A percentile compares a stretch with the other conserved stretches of the same genome.
Evolutionary conservation across 2,329 filamentous ascomycete genomes (phyloP).

Genomic region (Fusarium buxicola): DNA sequence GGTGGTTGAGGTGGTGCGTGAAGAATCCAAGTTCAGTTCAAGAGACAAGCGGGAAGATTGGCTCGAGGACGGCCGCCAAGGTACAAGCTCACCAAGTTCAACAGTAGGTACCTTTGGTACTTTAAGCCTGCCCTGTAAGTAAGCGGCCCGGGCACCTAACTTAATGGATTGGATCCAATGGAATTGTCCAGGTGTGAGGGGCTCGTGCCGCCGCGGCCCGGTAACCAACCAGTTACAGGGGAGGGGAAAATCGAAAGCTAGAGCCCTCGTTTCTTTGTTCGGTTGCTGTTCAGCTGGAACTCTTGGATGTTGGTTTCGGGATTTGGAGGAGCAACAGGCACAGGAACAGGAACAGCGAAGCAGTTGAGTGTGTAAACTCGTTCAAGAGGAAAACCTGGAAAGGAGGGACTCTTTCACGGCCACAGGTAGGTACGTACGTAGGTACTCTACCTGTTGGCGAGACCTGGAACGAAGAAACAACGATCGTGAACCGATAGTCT

Average conservation of each 20-base stretch:
- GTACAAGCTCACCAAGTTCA: conserved; percentile 1
- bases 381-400: background rate
- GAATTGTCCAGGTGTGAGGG: conserved; percentile 20
- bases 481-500: background rate
- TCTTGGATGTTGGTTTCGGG: background rate
- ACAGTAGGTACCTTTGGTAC: background rate
- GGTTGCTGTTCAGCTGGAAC: background rate
- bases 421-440: background rate
- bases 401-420: background rate
- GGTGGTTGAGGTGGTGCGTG: conserved; percentile 6
- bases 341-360: no score
- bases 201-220: conserved; percentile 28
- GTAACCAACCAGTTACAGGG: conserved; percentile 40
- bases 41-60: conserved; percentile 5
- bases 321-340: no score
- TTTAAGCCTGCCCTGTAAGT: conserved; percentile 20
- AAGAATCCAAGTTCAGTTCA: conserved; percentile 13
- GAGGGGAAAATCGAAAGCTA: conserved; percentile 5
- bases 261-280: conserved; percentile 19
- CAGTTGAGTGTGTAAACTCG: background rate
- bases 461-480: background rate
- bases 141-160: conserved; percentile 16
- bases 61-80: background rate
- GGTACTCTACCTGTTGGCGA: background rate
- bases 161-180: conserved; percentile 14